Conservation (phyloP, 441 rosid genomes). For the Pelargonium myrrhifolium region DNA sequence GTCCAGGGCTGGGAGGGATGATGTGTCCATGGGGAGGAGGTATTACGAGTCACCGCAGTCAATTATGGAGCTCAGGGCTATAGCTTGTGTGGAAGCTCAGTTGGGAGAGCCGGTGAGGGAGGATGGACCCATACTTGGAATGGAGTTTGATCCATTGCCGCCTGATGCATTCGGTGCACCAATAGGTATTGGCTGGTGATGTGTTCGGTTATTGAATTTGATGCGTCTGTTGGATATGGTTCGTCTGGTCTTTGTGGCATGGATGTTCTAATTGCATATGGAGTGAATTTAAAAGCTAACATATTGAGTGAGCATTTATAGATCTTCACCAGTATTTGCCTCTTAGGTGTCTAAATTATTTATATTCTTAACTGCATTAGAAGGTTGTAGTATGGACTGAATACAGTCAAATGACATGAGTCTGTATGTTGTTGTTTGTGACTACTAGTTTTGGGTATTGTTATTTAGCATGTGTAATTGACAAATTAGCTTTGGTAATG, state of each 20-base stretch:
- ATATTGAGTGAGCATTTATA: too few relatives aligned
- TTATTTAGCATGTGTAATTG: not conserved
- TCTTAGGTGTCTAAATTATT: not conserved
- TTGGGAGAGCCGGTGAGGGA: conserved; percentile 90
- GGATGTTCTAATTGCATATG: not conserved
- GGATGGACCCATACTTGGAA: conserved; percentile 90
- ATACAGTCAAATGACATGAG: not conserved
- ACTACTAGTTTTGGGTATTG: not conserved
- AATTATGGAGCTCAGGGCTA: conserved; percentile 65
- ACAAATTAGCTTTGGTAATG: not conserved
- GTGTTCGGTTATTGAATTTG: not conserved
- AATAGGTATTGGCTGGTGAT: conserved; percentile 50
- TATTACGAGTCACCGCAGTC: conserved; percentile 57
- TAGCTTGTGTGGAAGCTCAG: conserved; percentile 88
- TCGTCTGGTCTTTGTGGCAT: not conserved
- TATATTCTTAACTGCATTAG: too few relatives aligned
- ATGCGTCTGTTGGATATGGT: not conserved
- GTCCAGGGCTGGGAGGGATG: conserved; percentile 28
- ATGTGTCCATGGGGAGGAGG: conserved; percentile 39
- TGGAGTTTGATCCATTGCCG: conserved; percentile 97
- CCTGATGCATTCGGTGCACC: conserved; percentile 92
- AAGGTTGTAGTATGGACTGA: not conserved
- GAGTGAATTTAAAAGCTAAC: not conserved
- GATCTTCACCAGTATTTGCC: too few relatives aligned
- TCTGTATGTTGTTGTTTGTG: not conserved